Percentiles rank a stretch among this genome's conserved stretches.
These are phyloP conservation scores for Hansenula lynferdii DNA, from an alignment of 1,139 yeast genomes.

Conservation along the genomic window DNA sequence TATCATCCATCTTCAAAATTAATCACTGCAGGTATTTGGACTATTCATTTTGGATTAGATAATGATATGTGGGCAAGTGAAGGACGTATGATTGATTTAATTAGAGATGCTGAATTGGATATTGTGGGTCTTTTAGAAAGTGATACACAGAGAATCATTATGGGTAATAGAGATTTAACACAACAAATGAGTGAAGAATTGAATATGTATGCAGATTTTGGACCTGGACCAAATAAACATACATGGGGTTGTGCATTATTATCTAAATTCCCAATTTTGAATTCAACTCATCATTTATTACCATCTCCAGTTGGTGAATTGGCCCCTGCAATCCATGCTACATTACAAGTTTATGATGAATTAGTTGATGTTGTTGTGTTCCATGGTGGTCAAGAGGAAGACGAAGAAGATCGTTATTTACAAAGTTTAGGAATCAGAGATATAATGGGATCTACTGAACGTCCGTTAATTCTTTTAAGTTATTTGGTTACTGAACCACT, in stretches of 20 bases:
- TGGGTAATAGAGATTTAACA: constrained; percentile 93
- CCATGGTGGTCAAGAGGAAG: constrained; percentile 99
- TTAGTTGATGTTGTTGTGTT: constrained; percentile 88
- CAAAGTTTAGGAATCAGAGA: constrained; percentile 76
- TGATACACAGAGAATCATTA: constrained; percentile 89
- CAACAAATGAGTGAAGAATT: constrained; percentile 89
- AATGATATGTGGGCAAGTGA: constrained; percentile 99
- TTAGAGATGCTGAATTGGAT: constrained; percentile 82
- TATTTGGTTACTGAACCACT: constrained; percentile 85
- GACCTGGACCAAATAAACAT: constrained; percentile 97
- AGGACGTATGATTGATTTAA: constrained; percentile 78
- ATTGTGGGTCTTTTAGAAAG: constrained; percentile 87
- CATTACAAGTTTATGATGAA: constrained; percentile 85
- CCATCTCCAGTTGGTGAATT: constrained; percentile 98
- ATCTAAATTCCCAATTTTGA: constrained; percentile 89
- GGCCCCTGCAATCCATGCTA: constrained; percentile 98
- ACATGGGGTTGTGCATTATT: constrained; percentile 96
- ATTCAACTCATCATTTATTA: constrained; percentile 83
- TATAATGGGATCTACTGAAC: constrained; percentile 71
- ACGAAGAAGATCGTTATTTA: constrained; percentile 83
- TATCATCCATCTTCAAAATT: constrained; percentile 71
- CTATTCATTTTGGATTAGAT: constrained; percentile 94
- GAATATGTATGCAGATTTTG: constrained; percentile 93
- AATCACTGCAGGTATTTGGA: constrained; percentile 96
- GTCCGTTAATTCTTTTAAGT: constrained; percentile 81